A percentile compares a stretch with the other conserved stretches of the same genome.
Conservation (phyloP, 1,139 yeast species). For the Hyphopichia fennica region DNA sequence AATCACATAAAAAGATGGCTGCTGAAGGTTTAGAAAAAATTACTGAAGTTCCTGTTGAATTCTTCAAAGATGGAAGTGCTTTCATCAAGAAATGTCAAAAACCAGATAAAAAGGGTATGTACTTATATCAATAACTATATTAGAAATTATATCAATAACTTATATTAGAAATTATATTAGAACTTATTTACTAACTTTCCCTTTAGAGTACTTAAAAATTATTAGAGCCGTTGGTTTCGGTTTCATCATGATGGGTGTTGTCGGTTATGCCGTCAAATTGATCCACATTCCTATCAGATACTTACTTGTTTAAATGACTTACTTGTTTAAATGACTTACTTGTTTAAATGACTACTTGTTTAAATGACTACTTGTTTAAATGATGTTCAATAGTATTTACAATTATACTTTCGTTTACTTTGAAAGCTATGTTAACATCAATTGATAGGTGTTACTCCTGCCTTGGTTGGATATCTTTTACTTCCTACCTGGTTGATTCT, state of each 20-base stretch:
- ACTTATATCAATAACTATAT: background rate
- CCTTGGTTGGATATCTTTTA: too few species aligned
- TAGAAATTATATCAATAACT: background rate
- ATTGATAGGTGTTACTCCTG: too few species aligned
- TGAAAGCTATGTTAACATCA: too few species aligned
- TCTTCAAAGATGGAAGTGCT: slow-evolving; percentile 86
- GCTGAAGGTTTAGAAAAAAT: slow-evolving; percentile 76
- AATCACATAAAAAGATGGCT: slow-evolving; percentile 37
- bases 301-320: slow-evolving; percentile 79
- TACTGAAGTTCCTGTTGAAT: slow-evolving; percentile 87
- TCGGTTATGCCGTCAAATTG: slow-evolving; percentile 92
- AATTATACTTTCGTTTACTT: background rate
- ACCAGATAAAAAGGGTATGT: slow-evolving; percentile 80
- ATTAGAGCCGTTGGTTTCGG: slow-evolving; percentile 97
- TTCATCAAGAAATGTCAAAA: slow-evolving; percentile 90
- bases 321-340: too few species aligned
- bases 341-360: too few species aligned
- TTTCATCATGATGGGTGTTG: slow-evolving; percentile 95
- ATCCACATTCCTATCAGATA: slow-evolving; percentile 97
- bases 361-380: too few species aligned
- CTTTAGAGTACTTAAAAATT: slow-evolving; percentile 75
- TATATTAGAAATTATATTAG: background rate
- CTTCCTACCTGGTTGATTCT: too few species aligned
- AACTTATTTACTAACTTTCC: slow-evolving; percentile 22
- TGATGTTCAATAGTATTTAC: too few species aligned